Base-by-base conservation (phyloP, 2,329 filamentous ascomycete species). In the Curvularia verruculosa region DNA sequence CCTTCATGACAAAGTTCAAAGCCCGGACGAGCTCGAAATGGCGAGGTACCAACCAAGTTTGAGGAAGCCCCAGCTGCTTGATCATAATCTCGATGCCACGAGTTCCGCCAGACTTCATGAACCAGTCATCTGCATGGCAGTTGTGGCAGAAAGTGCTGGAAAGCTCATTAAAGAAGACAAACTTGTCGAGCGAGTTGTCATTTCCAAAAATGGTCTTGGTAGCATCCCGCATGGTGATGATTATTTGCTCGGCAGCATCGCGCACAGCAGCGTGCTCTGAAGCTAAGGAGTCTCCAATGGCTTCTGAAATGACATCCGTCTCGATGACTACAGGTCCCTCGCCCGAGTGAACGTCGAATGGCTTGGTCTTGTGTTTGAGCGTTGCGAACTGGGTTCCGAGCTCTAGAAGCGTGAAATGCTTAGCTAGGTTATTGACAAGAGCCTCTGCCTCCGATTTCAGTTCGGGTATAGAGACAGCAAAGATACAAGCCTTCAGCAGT, bases 91-190 rank as follows among this genome's bases (percentile, higher is more conserved):
- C 89, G 68, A 99, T 97, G 53, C 96, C 96, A 19, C 94, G 80
- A 52, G 90, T 93, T 37, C 95, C 95, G 47, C 94, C 95, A 36
- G 92, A 90, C 78, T 99, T 99, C 50, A 93, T 93, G 72, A 96
- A 99, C 95, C 96, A 99, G 69, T 99, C 95, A 74, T 99, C 94
- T 68, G 95, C 92, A 68, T 97, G 93, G 75, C 95, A 99, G 63
- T 91, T 92, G 74, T 99, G 95, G 67, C 91, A 95, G 74, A 98
- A 96, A 0, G 88, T 88, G 58, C 87, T 89, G 37, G 89, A 89
- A 5, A 99, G 82, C 68, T 94, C 88, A 56, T 84, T 84, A 78
- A 99, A 99, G 77, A 99, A 91, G 0, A 89, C 87, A 8, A 99
- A 83, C 54, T 87, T 87, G 31, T 90, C 86, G 29, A 93, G 87